Percentiles rank a stretch among this genome's conserved stretches.
Evolutionary conservation across 1,284 basidiomycete genomes (phyloP).

Genomic region (Cryptococcus depauperatus): DNA sequence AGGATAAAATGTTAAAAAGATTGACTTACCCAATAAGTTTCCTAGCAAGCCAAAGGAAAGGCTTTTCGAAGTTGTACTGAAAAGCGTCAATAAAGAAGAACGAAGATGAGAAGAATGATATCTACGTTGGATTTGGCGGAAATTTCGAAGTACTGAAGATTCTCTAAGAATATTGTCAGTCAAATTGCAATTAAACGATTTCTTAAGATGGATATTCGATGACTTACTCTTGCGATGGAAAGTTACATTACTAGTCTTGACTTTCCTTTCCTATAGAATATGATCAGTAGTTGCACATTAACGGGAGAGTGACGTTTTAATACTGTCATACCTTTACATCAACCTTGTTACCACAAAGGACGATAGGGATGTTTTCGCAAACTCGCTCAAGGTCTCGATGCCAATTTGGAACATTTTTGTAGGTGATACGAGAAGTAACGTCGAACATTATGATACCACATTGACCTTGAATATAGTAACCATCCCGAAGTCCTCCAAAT

Average conservation of each 20-base stretch:
- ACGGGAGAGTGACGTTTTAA: not conserved
- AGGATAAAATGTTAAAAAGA: not conserved
- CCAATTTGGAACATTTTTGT: constrained; percentile 99
- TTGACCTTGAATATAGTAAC: constrained; percentile 98
- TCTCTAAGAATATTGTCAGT: constrained; percentile 50
- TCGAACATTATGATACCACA: constrained; percentile 99
- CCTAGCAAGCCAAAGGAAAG: constrained; percentile 98
- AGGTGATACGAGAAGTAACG: constrained; percentile 98
- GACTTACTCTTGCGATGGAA: constrained; percentile 93
- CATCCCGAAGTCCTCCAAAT: constrained; percentile 96
- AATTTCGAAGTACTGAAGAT: constrained; percentile 99
- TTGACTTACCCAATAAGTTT: constrained; percentile 93
- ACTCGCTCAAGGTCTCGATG: constrained; percentile 99
- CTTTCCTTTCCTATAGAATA: constrained; percentile 82
- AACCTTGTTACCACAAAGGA: constrained; percentile 99
- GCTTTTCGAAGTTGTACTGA: constrained; percentile 97
- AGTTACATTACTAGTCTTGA: constrained; percentile 96
- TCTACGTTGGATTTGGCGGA: constrained; percentile 89
- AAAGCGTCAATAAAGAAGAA: no score
- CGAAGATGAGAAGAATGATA: not conserved
- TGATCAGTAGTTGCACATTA: not conserved
- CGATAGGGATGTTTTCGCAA: constrained; percentile 98
- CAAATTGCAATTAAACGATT: not conserved
- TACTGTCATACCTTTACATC: constrained; percentile 78
- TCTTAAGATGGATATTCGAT: not conserved